Evolutionary conservation across 2,329 filamentous ascomycete species (phyloP).

Genomic region (Aspergillus neotritici): DNA sequence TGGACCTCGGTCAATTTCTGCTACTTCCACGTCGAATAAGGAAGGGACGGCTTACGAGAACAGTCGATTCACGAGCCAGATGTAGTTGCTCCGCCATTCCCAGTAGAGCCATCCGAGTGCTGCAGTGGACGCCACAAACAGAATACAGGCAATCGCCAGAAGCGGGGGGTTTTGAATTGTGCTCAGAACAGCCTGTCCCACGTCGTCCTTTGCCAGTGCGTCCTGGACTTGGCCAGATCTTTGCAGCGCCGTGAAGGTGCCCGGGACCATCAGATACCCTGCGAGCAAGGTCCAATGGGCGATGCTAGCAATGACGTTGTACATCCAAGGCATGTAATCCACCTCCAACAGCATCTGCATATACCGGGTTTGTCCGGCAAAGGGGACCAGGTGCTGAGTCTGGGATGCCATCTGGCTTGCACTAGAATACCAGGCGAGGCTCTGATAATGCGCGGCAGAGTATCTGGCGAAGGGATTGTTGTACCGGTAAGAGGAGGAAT

Average conservation of each 20-base stretch:
- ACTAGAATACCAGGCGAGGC: too few relatives aligned
- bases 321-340: slow-evolving; percentile 42
- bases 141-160: slow-evolving; percentile 41
- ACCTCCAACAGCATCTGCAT: slow-evolving; percentile 45
- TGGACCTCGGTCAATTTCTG: too few relatives aligned
- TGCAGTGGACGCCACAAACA: slow-evolving; percentile 38
- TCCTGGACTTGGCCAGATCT: slow-evolving; percentile 23
- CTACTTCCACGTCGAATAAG: too few relatives aligned
- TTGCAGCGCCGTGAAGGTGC: slow-evolving; percentile 46
- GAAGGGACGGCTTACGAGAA: slow-evolving; percentile 40
- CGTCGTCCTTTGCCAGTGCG: slow-evolving; percentile 21
- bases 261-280: slow-evolving; percentile 50
- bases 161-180: slow-evolving; percentile 37
- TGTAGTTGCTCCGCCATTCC: slow-evolving; percentile 45
- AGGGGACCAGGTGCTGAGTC: too few relatives aligned
- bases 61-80: slow-evolving; percentile 51
- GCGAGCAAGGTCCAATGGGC: slow-evolving; percentile 49
- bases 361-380: slow-evolving; percentile 41
- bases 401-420: too few relatives aligned
- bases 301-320: slow-evolving; percentile 46
- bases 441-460: too few relatives aligned
- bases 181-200: slow-evolving; percentile 27
- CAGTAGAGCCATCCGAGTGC: slow-evolving; percentile 44
- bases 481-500: too few relatives aligned
- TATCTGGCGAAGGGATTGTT: too few relatives aligned